Conservation (phyloP, 192 early-diverging fungal genomes). For the Umbelopsis sp. region DNA sequence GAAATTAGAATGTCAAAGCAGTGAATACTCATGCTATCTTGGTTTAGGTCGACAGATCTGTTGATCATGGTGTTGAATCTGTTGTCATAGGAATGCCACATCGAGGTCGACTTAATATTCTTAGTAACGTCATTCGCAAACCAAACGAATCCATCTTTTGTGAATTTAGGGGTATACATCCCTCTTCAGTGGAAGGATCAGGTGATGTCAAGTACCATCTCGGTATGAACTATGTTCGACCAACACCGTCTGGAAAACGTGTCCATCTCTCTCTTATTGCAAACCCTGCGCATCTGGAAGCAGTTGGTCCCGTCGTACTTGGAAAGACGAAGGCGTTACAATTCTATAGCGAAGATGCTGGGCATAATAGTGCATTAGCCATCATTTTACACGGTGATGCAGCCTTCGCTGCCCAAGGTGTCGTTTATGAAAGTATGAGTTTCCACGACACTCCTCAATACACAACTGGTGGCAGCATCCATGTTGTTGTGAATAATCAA, state of each 20-base stretch:
- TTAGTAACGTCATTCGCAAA: slow-evolving; percentile 98
- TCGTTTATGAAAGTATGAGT: slow-evolving; percentile 96
- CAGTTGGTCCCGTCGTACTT: slow-evolving; percentile 94
- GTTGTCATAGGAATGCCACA: slow-evolving; percentile 99
- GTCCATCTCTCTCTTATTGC: slow-evolving; percentile 97
- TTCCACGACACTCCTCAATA: slow-evolving; percentile 94
- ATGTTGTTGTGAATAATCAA: slow-evolving; percentile 99
- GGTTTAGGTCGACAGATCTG: slow-evolving; percentile 88
- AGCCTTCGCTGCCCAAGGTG: slow-evolving; percentile 96
- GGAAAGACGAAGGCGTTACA: slow-evolving; percentile 97
- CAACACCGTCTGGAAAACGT: slow-evolving; percentile 95
- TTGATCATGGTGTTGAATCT: slow-evolving; percentile 93
- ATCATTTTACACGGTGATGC: slow-evolving; percentile 98
- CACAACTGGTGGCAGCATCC: slow-evolving; percentile 95
- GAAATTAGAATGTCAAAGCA: background rate
- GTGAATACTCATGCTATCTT: slow-evolving; percentile 9
- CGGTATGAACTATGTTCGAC: slow-evolving; percentile 94
- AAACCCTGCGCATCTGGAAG: slow-evolving; percentile 99
- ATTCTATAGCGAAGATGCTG: slow-evolving; percentile 88
- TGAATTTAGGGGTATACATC: slow-evolving; percentile 89
- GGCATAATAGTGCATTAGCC: slow-evolving; percentile 81
- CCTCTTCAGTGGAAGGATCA: slow-evolving; percentile 90
- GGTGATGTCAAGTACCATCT: slow-evolving; percentile 96
- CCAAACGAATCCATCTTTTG: slow-evolving; percentile 98
- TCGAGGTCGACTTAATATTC: slow-evolving; percentile 96